Percentiles rank a stretch among this genome's conserved stretches.
Conservation (phyloP, 2,329 filamentous ascomycete genomes). For the Helotiales sp. region DNA sequence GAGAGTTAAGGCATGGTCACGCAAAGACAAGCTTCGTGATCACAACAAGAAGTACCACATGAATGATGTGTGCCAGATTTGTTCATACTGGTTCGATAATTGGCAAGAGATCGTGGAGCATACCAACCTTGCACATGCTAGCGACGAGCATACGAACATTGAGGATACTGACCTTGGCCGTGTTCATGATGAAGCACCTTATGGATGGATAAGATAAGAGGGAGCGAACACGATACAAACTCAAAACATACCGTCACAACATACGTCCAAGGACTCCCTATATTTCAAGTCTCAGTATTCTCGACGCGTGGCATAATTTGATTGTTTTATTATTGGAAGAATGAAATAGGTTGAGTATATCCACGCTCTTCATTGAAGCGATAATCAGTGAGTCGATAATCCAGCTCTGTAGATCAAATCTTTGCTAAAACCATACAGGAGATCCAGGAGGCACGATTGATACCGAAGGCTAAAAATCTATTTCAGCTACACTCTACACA, state of each 20-base stretch:
- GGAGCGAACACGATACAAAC: background rate
- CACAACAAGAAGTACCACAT: slow-evolving; percentile 3
- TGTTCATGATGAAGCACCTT: too few relatives aligned
- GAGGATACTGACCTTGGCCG: too few relatives aligned
- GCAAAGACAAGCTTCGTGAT: slow-evolving; percentile 10
- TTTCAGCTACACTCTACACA: too few relatives aligned
- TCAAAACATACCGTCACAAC: background rate
- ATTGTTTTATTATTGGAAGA: background rate
- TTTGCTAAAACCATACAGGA: background rate
- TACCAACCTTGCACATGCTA: background rate
- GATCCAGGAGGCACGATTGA: too few relatives aligned
- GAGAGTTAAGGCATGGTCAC: background rate
- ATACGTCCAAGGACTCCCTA: background rate
- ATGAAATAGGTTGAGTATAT: background rate
- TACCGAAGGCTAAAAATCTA: too few relatives aligned
- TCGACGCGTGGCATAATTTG: background rate
- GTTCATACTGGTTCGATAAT: slow-evolving; percentile 2
- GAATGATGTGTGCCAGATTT: background rate
- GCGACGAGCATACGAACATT: too few relatives aligned
- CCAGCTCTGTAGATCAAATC: background rate
- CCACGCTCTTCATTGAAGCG: background rate
- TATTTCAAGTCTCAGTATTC: background rate
- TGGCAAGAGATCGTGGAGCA: background rate
- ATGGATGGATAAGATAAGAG: background rate
- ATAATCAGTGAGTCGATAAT: background rate